Conservation (phyloP, 805 yeast species). For the Cyberlindnera veronae region DNA sequence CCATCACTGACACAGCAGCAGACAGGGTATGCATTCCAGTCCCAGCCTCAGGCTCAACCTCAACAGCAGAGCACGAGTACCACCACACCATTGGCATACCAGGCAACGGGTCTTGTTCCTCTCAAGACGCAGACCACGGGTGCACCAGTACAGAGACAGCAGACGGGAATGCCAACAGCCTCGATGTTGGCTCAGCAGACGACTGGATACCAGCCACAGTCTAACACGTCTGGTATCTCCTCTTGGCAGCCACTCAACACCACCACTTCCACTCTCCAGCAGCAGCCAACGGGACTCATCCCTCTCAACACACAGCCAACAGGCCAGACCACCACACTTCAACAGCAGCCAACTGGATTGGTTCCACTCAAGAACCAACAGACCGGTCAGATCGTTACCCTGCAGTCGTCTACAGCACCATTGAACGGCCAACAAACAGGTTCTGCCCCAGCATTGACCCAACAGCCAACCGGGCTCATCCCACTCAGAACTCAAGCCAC, state of each 20-base stretch:
- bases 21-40: slow-evolving; percentile 6
- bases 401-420: slow-evolving; percentile 51
- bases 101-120: slow-evolving; percentile 12
- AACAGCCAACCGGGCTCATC: slow-evolving; percentile 35
- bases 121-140: slow-evolving; percentile 14
- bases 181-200: slow-evolving; percentile 30
- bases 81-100: slow-evolving; percentile 14
- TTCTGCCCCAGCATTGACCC: slow-evolving; percentile 18
- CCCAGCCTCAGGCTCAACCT: too few species aligned
- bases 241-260: not conserved
- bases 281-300: slow-evolving; percentile 10
- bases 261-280: too few species aligned
- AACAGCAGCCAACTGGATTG: slow-evolving; percentile 64
- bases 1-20: slow-evolving; percentile 18
- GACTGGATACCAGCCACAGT: slow-evolving; percentile 11
- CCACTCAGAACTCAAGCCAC: slow-evolving; percentile 24
- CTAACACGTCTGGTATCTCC: not conserved
- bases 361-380: slow-evolving; percentile 41
- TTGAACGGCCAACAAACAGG: slow-evolving; percentile 30
- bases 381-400: slow-evolving; percentile 14
- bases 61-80: not conserved
- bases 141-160: slow-evolving; percentile 45
- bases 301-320: slow-evolving; percentile 13
- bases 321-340: slow-evolving; percentile 28
- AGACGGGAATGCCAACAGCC: slow-evolving; percentile 56